Conservation (phyloP, 768 basidiomycete genomes). For the Holtermanniella nyarrowii region DNA sequence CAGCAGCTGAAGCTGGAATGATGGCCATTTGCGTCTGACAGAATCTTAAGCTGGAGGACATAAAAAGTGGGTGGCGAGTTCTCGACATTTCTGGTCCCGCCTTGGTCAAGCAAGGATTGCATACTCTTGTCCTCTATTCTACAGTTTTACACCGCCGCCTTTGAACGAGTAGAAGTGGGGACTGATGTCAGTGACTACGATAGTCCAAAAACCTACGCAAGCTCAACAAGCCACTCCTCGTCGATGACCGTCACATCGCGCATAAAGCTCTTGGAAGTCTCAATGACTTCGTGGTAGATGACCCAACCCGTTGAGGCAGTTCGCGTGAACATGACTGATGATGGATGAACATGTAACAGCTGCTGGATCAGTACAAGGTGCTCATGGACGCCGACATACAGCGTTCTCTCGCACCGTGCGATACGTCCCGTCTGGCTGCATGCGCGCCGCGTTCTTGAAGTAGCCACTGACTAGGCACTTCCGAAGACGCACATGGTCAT, state of each 20-base stretch:
- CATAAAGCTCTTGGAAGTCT: slow-evolving; percentile 92
- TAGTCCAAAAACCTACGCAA: slow-evolving; percentile 32
- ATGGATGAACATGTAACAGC: slow-evolving; percentile 84
- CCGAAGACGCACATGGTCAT: slow-evolving; percentile 71
- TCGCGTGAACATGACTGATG: slow-evolving; percentile 84
- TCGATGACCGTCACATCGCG: slow-evolving; percentile 88
- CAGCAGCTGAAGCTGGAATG: not conserved
- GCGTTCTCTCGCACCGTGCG: slow-evolving; percentile 74
- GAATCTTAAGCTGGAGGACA: not conserved
- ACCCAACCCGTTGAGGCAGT: slow-evolving; percentile 89
- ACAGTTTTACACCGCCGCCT: slow-evolving; percentile 28
- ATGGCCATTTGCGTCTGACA: not conserved
- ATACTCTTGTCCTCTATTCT: too few relatives aligned
- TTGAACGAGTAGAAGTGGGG: slow-evolving; percentile 37
- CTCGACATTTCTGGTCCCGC: too few relatives aligned
- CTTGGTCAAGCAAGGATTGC: too few relatives aligned
- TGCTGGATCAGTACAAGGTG: slow-evolving; percentile 32
- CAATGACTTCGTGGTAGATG: slow-evolving; percentile 88
- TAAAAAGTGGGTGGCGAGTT: not conserved
- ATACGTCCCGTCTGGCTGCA: slow-evolving; percentile 88
- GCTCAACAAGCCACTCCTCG: slow-evolving; percentile 67
- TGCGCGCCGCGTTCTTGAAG: slow-evolving; percentile 76
- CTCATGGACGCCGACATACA: slow-evolving; percentile 44
- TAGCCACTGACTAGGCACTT: slow-evolving; percentile 85
- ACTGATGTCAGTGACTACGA: slow-evolving; percentile 5